These are phyloP conservation scores for Suillus spraguei DNA, from an alignment of 768 basidiomycete genomes.

Conservation along the genomic window DNA sequence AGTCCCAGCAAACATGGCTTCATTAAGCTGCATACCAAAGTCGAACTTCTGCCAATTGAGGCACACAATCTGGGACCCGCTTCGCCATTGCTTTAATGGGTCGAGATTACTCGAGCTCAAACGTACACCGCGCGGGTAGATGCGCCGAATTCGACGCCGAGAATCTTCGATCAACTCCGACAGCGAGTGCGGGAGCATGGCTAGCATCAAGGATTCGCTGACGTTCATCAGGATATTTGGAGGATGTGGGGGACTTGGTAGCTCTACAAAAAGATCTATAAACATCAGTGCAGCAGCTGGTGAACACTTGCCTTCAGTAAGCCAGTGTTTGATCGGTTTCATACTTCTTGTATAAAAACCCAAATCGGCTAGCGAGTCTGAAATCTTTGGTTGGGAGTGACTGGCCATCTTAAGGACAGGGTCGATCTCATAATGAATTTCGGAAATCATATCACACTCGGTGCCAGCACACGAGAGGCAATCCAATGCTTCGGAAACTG, in stretches of 20 bases:
- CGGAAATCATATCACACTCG: conserved; percentile 25
- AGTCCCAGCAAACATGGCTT: conserved; percentile 61
- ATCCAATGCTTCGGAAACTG: conserved; percentile 15
- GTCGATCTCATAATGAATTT: conserved; percentile 18
- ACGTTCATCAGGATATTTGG: conserved; percentile 61
- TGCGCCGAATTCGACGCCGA: conserved; percentile 48
- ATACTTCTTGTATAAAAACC: conserved; percentile 65
- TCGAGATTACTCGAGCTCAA: conserved; percentile 57
- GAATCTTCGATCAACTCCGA: conserved; percentile 44
- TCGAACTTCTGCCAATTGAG: conserved; percentile 70
- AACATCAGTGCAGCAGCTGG: conserved; percentile 2
- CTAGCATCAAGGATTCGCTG: conserved; percentile 49
- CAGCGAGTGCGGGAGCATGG: conserved; percentile 42
- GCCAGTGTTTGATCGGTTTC: conserved; percentile 59
- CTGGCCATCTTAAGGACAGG: conserved; percentile 1
- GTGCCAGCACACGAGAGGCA: not conserved
- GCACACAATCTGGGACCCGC: conserved; percentile 57
- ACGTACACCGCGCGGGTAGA: conserved; percentile 61
- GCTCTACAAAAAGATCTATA: conserved; percentile 8
- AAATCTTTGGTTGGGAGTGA: conserved; percentile 37
- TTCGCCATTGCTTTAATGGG: conserved; percentile 54
- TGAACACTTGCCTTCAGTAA: conserved; percentile 35
- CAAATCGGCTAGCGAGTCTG: conserved; percentile 53
- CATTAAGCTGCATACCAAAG: conserved; percentile 59
- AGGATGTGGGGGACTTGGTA: conserved; percentile 22